Evolutionary conservation across 129 eudicot genomes (phyloP), one percentile per base, ranked within the genome.

Genomic region (Heracleum sosnowskyi): DNA sequence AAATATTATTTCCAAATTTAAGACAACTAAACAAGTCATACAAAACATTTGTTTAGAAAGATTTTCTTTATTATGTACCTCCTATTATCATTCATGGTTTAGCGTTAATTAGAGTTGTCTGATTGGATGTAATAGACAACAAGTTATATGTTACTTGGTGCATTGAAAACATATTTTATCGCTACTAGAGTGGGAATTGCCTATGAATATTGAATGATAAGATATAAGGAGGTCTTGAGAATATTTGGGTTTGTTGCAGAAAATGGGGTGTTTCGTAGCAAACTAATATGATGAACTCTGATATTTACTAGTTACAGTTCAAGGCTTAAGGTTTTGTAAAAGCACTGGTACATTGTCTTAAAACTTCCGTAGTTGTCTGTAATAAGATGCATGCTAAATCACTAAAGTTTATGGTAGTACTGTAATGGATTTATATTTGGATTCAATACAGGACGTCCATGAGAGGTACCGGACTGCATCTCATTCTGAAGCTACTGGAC

Each of bases 381-480:
- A 35, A 40, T 47, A 35, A 36, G 73, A 81, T 79, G 66, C 24
- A 78, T 79, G 66, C 24, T 69, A 37, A 28, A 46, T 78, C 69
- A 69, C 71, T 73, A 26, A 51, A 34, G 45, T 64, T 7, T 24
- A 34, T 66, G 22, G 10, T 31, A 66, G 15, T 66, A 33, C 36
- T 66, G 72, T 66, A 16, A 29, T 64, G 36, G 0, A 7, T 66
- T 26, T 62, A 31, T 66, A 28, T 66, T 66, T 29, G 39, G 39
- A 12, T 31, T 60, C 4, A 60, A 62, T 79, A 66, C 91, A 93
- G 98, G 98, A 95, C 86, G 98, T 91, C 80, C 97, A 91, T 79
- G 93, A 95, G 78, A 91, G 96, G 79, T 95, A 88, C 74, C 93
- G 94, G 45, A 95, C 98, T 63, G 96, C 89, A 86, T 95, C 98